Base-by-base conservation (phyloP, 345 rosid genomes). In the Linum lewisii region DNA sequence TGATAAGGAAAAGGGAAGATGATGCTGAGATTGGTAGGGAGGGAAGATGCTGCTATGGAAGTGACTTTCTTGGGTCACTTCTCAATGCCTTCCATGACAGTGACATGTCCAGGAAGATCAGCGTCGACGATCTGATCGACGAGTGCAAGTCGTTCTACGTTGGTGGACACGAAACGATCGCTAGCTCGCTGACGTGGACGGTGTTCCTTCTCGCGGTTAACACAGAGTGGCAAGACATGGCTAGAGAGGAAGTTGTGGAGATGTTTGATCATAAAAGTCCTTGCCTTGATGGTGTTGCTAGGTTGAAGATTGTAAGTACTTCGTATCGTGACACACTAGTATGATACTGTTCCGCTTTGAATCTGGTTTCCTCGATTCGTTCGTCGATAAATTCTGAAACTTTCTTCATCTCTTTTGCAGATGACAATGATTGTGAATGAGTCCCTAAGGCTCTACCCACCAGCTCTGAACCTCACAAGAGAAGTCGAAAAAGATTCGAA, bases 131-230 rank as follows among this genome's bases (percentile, higher is more conserved):
- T 26, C 13, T 57, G 21, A 11, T 57, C 4, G 60, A 57, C 19
- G 60, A 57, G 21, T 57, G 60, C 60, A 57, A 57, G 60, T 25
- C 60, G 6, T 26, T 57, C 21, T 57, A 57, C 22, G 11, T 57
- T 10, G 44, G 22, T 21, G 60, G 60, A 26, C 60, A 57, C 1
- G 60, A 57, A 57, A 57, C 60, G 6, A 57, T 37, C 19, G 19
- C 20, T 2, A 57, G 5, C 11, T 57, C 21, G 21, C 60, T 57
- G 3, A 26, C 44, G 9, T 57, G 60, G 60, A 32, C 60, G 16
- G 20, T 57, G 2, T 21, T 57, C 9, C 60, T 57, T 18, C 60
- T 57, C 7, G 42, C 60, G 2, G 16, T 34, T 6, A 45, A 57
- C 21, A 26, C 44, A 29, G 44, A 57, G n/a, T 57, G 60, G 60